Conservation (phyloP, 768 basidiomycete genomes). For the Auricularia auricula-judae region DNA sequence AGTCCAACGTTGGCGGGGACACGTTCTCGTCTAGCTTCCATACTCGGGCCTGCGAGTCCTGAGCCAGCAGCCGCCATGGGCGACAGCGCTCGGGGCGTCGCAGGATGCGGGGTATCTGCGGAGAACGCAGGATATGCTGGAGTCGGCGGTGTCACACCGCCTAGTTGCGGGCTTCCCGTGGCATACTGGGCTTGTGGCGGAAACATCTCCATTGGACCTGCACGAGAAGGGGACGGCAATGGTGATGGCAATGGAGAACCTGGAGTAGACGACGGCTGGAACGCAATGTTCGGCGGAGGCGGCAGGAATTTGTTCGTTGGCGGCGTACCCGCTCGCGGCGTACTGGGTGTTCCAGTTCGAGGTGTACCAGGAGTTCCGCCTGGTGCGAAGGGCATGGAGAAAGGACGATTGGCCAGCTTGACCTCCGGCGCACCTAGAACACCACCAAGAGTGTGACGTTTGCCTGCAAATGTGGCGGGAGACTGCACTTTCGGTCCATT, state of each 20-base stretch:
- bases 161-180: conserved; percentile 7
- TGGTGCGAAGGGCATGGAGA: neutral
- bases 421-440: too few relatives aligned
- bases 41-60: conserved; percentile 39
- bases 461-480: neutral
- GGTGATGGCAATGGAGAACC: neutral
- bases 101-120: conserved; percentile 35
- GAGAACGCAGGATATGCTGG: conserved; percentile 63
- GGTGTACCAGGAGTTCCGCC: neutral
- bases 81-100: conserved; percentile 44
- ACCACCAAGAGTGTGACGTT: neutral
- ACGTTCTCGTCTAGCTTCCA: conserved; percentile 56
- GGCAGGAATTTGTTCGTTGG: neutral
- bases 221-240: neutral
- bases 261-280: neutral
- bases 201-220: neutral
- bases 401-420: neutral
- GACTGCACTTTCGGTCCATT: neutral
- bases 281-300: neutral
- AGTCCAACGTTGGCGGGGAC: conserved; percentile 14
- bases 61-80: conserved; percentile 40
- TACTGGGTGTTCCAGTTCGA: neutral
- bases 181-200: neutral
- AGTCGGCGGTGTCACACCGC: conserved; percentile 28
- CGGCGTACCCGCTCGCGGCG: neutral